Base-by-base conservation (phyloP, 2,329 filamentous ascomycete species). In the Cyphellophora attinorum region DNA sequence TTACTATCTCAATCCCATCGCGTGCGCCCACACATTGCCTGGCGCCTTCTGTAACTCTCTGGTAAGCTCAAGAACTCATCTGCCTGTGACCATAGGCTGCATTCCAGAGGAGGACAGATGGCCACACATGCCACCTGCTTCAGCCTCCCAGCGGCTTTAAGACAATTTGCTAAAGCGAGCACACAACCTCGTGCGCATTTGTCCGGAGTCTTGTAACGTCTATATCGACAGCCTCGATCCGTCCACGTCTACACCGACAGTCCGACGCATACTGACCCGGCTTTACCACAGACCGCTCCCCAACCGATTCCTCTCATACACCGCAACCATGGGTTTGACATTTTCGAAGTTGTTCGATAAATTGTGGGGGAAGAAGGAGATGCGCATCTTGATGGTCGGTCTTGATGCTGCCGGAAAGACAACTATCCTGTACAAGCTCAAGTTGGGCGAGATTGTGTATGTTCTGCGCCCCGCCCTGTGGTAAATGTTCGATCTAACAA, bases 361-460 rank as follows among this genome's bases (percentile, higher is more conserved):
- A 72, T 77, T 96, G 66, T 94, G 85, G 81, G 86, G 89, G 60
- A 94, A 94, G 82, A 96, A 96, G 81, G 91, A 98, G 79, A 98
- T 98, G 91, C 81, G 91, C 75, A 95, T 98, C 72, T 68, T 98
- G 68, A 98, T 98, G 91, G 88, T 98, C 56, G 91, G 91, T 77
- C 80, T 98, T 58, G 91, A 98, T 67, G 91, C 91, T 57, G 91
- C 91, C 65, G 91, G 91, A 82, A 98, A 98, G 79, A 98, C 91
- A 59, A 98, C 91, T 55, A 98, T 98, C 61, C 80, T 98, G 54
- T 98, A 98, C 75, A 98, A 98, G 78, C 80, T 98, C 65, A 98
- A 98, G 79, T 84, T 98, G 59, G 89, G 91, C 62, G 60, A 50
- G 41, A 51, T 51, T 49, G 42, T 52, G 51, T 49, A 49, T 34